Evolutionary conservation across 2,329 filamentous ascomycete species (phyloP).

Genomic region (Xylariaceae sp.): DNA sequence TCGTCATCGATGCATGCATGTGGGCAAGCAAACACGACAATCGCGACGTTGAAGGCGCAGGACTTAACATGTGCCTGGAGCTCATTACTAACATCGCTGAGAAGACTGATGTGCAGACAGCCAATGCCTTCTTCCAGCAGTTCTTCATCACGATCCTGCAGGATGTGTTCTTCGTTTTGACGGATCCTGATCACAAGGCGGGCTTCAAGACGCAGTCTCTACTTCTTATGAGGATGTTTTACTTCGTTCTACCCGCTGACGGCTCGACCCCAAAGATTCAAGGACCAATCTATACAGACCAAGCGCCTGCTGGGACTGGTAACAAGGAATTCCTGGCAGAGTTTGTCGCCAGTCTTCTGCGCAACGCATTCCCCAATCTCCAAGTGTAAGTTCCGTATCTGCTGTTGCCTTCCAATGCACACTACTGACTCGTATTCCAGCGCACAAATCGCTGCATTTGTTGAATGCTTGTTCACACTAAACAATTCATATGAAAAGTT

Average conservation of each 20-base stretch:
- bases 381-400: conserved; percentile 64
- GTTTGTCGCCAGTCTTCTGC: conserved; percentile 81
- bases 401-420: conserved; percentile 2
- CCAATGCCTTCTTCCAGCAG: conserved; percentile 95
- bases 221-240: conserved; percentile 92
- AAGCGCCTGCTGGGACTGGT: conserved; percentile 76
- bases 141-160: conserved; percentile 96
- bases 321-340: conserved; percentile 89
- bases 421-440: conserved; percentile 48
- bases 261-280: conserved; percentile 77
- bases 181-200: conserved; percentile 96
- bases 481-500: conserved; percentile 92
- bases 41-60: conserved; percentile 92
- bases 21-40: conserved; percentile 99
- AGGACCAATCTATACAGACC: conserved; percentile 86
- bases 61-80: conserved; percentile 96
- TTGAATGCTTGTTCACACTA: conserved; percentile 81
- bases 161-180: conserved; percentile 97
- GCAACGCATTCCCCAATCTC: conserved; percentile 90
- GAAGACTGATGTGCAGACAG: conserved; percentile 78
- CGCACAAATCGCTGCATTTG: conserved; percentile 83
- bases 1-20: conserved; percentile 98
- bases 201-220: conserved; percentile 98
- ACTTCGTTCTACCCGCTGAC: conserved; percentile 77
- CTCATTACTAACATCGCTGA: conserved; percentile 97